phyloP scores from a whole-genome alignment of 306 rosid genomes.

The Elaeagnus macrophylla region DNA sequence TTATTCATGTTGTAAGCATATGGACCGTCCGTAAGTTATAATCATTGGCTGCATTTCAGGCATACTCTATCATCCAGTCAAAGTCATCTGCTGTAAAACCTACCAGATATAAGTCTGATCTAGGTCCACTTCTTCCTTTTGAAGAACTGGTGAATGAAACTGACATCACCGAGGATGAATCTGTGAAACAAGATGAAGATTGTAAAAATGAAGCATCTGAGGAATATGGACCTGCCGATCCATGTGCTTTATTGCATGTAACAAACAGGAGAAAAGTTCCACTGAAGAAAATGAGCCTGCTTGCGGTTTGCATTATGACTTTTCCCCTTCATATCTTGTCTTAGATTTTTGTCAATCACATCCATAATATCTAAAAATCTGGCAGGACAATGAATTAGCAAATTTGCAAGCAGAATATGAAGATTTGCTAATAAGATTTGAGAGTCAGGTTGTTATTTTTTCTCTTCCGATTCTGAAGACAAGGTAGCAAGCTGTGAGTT shows the following conservation, averaged over 20 bases:
- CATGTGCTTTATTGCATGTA: conserved; percentile 61
- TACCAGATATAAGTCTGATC: conserved; percentile 26
- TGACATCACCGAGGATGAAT: conserved; percentile 33
- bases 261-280: conserved; percentile 75
- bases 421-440: conserved; percentile 51
- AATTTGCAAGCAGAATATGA: conserved; percentile 62
- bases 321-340: conserved; percentile 13
- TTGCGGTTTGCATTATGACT: conserved; percentile 38
- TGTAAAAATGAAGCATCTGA: conserved; percentile 19
- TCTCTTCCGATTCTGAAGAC: conserved; percentile 8
- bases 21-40: not conserved
- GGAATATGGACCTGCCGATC: conserved; percentile 47
- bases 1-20: not conserved
- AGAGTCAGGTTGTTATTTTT: conserved; percentile 48
- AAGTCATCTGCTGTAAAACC: conserved; percentile 47
- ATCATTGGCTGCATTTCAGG: conserved; percentile 26
- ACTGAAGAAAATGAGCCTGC: conserved; percentile 43
- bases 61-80: conserved; percentile 31
- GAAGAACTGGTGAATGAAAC: conserved; percentile 49
- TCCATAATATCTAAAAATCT: conserved; percentile 25
- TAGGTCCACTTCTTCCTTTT: conserved; percentile 75
- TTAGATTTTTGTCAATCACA: conserved; percentile 14
- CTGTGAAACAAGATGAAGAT: conserved; percentile 36
- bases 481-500: not conserved
- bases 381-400: conserved; percentile 49